Percentiles rank a stretch among this genome's conserved stretches.
Conservation (phyloP, 208 protist genomes). For the Leishmania mexicana region DNA sequence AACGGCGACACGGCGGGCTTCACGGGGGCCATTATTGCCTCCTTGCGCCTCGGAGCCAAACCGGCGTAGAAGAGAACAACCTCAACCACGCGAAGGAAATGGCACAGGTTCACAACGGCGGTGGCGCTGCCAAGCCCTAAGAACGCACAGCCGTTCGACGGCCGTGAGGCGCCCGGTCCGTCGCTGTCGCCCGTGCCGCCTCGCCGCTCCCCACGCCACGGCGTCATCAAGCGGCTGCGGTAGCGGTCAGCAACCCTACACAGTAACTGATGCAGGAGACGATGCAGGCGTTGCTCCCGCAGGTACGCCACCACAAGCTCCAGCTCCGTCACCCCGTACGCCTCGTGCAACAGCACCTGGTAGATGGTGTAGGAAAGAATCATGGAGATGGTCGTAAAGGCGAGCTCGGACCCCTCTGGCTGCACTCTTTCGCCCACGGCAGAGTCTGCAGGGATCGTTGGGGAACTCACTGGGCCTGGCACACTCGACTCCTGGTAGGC, state of each 20-base stretch:
- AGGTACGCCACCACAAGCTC: conserved; percentile 63
- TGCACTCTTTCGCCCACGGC: background rate
- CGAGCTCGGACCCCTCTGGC: conserved; percentile 1
- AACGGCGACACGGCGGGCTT: conserved; percentile 1
- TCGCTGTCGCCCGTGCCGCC: background rate
- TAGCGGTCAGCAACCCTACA: conserved; percentile 64
- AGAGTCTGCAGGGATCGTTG: background rate
- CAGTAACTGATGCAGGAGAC: conserved; percentile 58
- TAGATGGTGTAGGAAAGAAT: conserved; percentile 66
- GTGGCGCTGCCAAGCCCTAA: conserved; percentile 42
- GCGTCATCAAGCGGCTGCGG: conserved; percentile 27
- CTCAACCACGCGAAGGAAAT: conserved; percentile 64
- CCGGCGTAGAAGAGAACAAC: conserved; percentile 75
- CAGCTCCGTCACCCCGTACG: conserved; percentile 73
- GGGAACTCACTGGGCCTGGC: background rate
- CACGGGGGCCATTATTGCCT: background rate
- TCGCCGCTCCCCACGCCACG: conserved; percentile 1
- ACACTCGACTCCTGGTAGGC: background rate
- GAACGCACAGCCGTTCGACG: background rate
- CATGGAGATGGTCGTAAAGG: conserved; percentile 38
- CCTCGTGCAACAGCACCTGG: conserved; percentile 61
- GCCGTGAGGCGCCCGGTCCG: background rate
- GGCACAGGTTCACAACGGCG: conserved; percentile 52
- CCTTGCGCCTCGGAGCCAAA: conserved; percentile 1
- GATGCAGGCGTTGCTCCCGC: conserved; percentile 35